Conservation (phyloP, 2,329 filamentous ascomycete species). For the Nectriaceae sp. region DNA sequence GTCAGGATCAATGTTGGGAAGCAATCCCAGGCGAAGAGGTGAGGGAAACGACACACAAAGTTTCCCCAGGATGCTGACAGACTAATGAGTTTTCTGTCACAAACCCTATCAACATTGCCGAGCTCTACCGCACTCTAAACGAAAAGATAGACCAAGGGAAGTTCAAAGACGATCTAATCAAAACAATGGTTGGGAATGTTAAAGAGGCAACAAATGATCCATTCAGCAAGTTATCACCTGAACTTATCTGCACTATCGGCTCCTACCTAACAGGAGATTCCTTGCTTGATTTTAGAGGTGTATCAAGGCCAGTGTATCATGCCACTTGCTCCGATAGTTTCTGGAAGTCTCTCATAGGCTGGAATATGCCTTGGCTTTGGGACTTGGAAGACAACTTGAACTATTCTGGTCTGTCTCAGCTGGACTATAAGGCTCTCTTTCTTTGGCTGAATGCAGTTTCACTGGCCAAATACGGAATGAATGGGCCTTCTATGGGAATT, state of each 20-base stretch:
- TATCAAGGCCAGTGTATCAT: background rate
- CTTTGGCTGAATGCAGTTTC: constrained; percentile 3
- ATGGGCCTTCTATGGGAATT: constrained; percentile 4
- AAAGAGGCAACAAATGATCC: background rate
- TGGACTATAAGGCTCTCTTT: constrained; percentile 3
- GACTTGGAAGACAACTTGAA: background rate
- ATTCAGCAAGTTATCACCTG: background rate
- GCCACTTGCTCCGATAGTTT: background rate
- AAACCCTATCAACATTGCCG: background rate
- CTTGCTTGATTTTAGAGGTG: background rate
- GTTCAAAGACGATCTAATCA: background rate
- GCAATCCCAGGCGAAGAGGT: constrained; percentile 11
- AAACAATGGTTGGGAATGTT: background rate
- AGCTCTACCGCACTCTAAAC: background rate
- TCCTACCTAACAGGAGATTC: background rate
- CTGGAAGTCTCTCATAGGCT: constrained; percentile 2
- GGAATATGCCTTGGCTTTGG: constrained; percentile 9
- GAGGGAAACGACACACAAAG: background rate
- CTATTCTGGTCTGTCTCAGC: too few relatives aligned
- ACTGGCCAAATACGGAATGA: background rate
- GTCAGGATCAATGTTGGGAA: constrained; percentile 4
- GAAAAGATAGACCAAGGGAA: background rate
- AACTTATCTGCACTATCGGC: background rate
- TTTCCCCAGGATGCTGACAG: too few relatives aligned
- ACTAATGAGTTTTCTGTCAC: constrained; percentile 10